A percentile compares a stretch with the other conserved stretches of the same genome.
Conservation (phyloP, 345 rosid genomes). For the Citrus sp. region DNA sequence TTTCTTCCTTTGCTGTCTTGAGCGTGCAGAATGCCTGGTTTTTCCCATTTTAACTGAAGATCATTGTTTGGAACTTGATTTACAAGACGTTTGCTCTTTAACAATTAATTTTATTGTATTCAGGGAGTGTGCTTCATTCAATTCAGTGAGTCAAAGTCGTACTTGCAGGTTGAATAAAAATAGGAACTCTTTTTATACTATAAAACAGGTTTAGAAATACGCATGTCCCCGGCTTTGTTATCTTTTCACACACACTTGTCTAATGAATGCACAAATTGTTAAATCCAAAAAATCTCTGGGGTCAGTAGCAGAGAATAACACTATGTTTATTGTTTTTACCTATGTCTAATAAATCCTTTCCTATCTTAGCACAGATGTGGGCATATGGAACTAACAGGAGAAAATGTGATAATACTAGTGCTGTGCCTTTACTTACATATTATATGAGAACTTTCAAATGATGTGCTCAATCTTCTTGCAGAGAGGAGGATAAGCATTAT, state of each 20-base stretch:
- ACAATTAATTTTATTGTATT: neutral
- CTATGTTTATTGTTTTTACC: neutral
- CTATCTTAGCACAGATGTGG: neutral
- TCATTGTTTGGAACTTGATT: neutral
- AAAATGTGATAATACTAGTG: neutral
- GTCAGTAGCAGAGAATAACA: neutral
- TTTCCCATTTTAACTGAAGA: neutral
- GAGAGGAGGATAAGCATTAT: slow-evolving; percentile 63
- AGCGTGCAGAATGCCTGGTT: neutral
- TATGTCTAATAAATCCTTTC: neutral
- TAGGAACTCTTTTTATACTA: neutral
- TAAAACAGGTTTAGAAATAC: neutral
- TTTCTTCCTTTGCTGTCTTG: neutral
- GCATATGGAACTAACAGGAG: neutral
- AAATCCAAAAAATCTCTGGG: neutral
- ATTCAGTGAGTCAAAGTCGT: neutral
- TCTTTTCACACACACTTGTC: neutral
- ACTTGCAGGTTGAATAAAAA: neutral
- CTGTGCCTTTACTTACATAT: neutral
- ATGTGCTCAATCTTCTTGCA: slow-evolving; percentile 24
- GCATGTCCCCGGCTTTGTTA: neutral
- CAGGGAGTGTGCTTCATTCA: neutral
- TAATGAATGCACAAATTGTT: neutral
- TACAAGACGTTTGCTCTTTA: neutral
- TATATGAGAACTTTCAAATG: neutral